Percentiles rank a stretch among this genome's conserved stretches.
Evolutionary conservation across 345 rosid species (phyloP).

Genomic region (Durio zibethinus): DNA sequence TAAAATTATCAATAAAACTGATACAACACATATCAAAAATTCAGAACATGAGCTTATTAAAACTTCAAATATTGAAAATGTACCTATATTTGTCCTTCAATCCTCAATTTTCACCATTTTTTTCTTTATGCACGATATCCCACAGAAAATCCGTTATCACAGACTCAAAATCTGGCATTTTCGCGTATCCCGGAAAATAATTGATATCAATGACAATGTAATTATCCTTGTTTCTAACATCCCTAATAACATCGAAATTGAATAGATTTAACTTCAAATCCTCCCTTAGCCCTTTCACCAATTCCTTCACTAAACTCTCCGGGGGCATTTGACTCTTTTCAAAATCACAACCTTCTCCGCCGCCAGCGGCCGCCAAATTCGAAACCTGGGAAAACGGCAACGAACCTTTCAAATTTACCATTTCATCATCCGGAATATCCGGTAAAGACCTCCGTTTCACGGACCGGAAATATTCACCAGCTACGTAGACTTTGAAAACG

Average conservation of each 20-base stretch:
- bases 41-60: not conserved
- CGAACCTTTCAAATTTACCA: constrained; percentile 35
- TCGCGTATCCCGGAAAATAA: constrained; percentile 70
- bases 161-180: constrained; percentile 56
- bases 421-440: constrained; percentile 46
- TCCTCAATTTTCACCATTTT: not conserved
- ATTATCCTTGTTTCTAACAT: constrained; percentile 39
- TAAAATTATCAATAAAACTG: not conserved
- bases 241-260: constrained; percentile 67
- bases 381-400: constrained; percentile 59
- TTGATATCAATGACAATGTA: constrained; percentile 60
- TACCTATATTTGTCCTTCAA: not conserved
- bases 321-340: constrained; percentile 55
- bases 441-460: constrained; percentile 56
- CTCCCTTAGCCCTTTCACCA: constrained; percentile 45
- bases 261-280: constrained; percentile 52
- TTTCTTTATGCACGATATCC: constrained; percentile 34
- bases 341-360: constrained; percentile 26
- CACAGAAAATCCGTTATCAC: constrained; percentile 49
- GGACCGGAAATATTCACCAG: constrained; percentile 40
- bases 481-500: constrained; percentile 59
- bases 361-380: constrained; percentile 23
- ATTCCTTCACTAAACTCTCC: constrained; percentile 37
- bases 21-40: not conserved
- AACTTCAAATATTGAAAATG: not conserved